phyloP scores from a whole-genome alignment of 2,329 filamentous ascomycete genomes.

The Cordyceps tenuipes region DNA sequence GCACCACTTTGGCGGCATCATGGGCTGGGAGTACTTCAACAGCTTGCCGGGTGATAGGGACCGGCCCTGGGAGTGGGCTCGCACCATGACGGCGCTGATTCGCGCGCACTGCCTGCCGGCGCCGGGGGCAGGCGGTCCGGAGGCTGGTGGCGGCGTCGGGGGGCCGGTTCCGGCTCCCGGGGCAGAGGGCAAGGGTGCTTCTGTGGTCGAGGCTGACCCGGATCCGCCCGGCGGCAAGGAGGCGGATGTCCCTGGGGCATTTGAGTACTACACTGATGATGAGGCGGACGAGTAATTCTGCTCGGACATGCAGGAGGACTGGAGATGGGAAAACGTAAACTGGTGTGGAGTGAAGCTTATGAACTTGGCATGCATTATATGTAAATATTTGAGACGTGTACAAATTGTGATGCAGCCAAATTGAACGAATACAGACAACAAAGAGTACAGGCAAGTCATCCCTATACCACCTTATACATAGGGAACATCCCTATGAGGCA shows the following conservation, averaged over 20 bases:
- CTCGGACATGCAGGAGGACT: neutral
- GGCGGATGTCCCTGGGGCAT: constrained; percentile 21
- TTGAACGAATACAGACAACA: neutral
- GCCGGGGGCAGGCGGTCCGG: neutral
- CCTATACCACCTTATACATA: neutral
- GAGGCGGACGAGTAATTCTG: neutral
- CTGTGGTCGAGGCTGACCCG: constrained; percentile 17
- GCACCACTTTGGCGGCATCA: constrained; percentile 71
- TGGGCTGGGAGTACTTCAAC: constrained; percentile 97
- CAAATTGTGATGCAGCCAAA: neutral
- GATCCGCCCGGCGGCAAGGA: constrained; percentile 19
- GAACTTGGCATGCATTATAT: neutral
- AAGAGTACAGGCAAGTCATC: neutral
- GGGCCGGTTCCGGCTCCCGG: constrained; percentile 1
- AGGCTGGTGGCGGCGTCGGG: constrained; percentile 4
- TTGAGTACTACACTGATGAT: constrained; percentile 28
- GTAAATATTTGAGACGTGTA: neutral
- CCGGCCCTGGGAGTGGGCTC: constrained; percentile 72
- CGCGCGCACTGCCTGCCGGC: constrained; percentile 22
- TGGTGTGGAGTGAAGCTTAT: neutral
- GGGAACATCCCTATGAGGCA: neutral
- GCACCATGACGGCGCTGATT: constrained; percentile 47
- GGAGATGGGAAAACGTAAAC: constrained; percentile 5
- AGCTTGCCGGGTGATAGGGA: constrained; percentile 54
- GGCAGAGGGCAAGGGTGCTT: neutral